These are phyloP conservation scores for Polyplosphaeria fusca DNA, from an alignment of 495 filamentous ascomycete genomes.

Conservation along the genomic window DNA sequence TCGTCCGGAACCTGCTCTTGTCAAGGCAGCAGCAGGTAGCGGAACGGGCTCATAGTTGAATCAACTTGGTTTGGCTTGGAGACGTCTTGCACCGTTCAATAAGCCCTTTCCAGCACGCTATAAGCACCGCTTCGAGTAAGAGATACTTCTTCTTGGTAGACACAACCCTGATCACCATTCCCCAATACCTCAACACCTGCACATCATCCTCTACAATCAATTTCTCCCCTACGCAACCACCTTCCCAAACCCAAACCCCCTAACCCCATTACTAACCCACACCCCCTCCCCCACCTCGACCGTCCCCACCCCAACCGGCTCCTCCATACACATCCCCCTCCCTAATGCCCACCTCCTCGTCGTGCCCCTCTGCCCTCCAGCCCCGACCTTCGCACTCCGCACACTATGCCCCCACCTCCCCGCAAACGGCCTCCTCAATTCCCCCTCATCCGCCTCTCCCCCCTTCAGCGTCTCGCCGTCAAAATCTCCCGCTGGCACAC, in stretches of 20 bases:
- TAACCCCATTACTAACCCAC: slow-evolving; percentile 82
- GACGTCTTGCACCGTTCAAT: background rate
- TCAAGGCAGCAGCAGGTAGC: background rate
- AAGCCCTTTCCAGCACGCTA: no score
- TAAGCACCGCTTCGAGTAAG: no score
- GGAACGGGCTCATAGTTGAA: background rate
- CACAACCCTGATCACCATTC: background rate
- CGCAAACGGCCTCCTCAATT: slow-evolving; percentile 31
- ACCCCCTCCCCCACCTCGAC: slow-evolving; percentile 71
- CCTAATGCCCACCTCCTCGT: slow-evolving; percentile 76
- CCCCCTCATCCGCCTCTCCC: slow-evolving; percentile 23
- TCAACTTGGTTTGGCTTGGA: background rate
- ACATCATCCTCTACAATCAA: background rate
- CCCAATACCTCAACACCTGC: background rate
- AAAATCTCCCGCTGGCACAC: slow-evolving; percentile 31
- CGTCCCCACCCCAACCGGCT: slow-evolving; percentile 50
- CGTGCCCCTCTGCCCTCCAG: slow-evolving; percentile 79
- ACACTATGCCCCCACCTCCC: slow-evolving; percentile 36
- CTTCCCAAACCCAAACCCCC: slow-evolving; percentile 57
- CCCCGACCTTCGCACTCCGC: slow-evolving; percentile 36
- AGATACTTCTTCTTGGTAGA: background rate
- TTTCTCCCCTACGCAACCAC: slow-evolving; percentile 19
- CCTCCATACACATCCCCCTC: slow-evolving; percentile 61
- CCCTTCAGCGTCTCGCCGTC: background rate
- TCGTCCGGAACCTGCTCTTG: no score